A percentile compares a stretch with the other conserved stretches of the same genome.
Conservation (phyloP, 108 stramenopile species). For the Nitzschia sp. region DNA sequence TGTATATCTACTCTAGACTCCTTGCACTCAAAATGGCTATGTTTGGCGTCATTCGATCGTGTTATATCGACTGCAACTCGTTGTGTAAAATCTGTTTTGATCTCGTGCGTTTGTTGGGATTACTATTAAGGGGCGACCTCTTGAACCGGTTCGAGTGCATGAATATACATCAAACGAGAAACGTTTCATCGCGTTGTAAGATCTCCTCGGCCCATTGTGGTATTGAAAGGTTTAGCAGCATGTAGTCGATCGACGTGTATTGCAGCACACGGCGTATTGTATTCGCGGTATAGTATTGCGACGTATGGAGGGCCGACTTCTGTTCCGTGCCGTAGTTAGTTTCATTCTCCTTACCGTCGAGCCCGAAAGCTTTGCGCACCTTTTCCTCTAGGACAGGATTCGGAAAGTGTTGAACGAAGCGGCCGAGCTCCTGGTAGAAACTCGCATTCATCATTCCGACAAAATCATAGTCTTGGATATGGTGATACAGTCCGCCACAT, state of each 20-base stretch:
- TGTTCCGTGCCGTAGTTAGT: conserved; percentile 15
- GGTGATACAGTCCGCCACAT: conserved; percentile 60
- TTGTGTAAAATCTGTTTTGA: neutral
- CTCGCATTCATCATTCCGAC: conserved; percentile 52
- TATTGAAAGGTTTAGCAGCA: conserved; percentile 42
- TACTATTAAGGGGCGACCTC: too few species aligned
- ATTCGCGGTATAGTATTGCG: conserved; percentile 53
- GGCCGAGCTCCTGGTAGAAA: conserved; percentile 41
- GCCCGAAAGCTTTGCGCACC: conserved; percentile 35
- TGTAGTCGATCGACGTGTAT: conserved; percentile 66
- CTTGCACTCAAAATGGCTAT: neutral
- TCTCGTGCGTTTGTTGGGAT: neutral
- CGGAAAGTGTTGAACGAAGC: conserved; percentile 20
- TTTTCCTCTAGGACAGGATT: conserved; percentile 7
- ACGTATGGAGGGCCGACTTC: conserved; percentile 24
- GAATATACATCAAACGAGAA: too few species aligned
- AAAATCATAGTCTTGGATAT: conserved; percentile 49
- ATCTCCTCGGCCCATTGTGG: conserved; percentile 66
- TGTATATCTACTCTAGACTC: neutral
- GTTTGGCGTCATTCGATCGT: too few species aligned
- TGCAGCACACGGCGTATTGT: conserved; percentile 56
- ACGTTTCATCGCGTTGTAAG: conserved; percentile 17
- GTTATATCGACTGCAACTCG: neutral
- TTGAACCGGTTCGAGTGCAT: too few species aligned
- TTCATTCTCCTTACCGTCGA: conserved; percentile 20